Evolutionary conservation across 169 alveolate species (phyloP).

Genomic region (Plasmodium vivax): DNA sequence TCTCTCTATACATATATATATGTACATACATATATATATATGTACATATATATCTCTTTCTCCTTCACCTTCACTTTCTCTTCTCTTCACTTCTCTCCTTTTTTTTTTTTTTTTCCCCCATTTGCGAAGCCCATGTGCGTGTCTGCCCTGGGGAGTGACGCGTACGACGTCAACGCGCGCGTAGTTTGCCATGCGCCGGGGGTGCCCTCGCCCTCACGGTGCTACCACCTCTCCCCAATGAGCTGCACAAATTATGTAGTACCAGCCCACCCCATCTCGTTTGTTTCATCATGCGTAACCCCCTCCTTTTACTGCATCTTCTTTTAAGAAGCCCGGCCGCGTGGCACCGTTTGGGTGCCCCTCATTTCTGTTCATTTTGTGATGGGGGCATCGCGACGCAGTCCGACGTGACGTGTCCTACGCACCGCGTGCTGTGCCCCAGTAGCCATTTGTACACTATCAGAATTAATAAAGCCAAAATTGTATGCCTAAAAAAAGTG

Average conservation of each 20-base stretch:
- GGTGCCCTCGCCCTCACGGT: neutral
- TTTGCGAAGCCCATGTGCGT: neutral
- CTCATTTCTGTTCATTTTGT: neutral
- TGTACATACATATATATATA: no score
- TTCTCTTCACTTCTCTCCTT: neutral
- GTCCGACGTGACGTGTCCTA: neutral
- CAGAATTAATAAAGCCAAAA: neutral
- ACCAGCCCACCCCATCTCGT: neutral
- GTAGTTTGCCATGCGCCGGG: neutral
- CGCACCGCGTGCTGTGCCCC: neutral
- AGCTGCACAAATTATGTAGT: neutral
- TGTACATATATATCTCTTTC: no score
- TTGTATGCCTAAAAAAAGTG: neutral
- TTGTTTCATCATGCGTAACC: neutral
- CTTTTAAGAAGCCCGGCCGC: neutral
- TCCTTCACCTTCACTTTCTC: no score
- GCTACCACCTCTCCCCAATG: neutral
- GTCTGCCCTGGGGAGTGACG: neutral
- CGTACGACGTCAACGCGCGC: neutral
- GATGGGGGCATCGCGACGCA: neutral
- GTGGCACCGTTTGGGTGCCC: neutral
- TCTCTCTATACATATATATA: no score
- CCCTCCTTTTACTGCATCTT: neutral
- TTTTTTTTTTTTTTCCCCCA: neutral
- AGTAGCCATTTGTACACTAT: neutral